Percentiles rank a stretch among this genome's conserved stretches.
phyloP scores from a whole-genome alignment of 2,329 filamentous ascomycete genomes.

The Aspergillus unguis region DNA sequence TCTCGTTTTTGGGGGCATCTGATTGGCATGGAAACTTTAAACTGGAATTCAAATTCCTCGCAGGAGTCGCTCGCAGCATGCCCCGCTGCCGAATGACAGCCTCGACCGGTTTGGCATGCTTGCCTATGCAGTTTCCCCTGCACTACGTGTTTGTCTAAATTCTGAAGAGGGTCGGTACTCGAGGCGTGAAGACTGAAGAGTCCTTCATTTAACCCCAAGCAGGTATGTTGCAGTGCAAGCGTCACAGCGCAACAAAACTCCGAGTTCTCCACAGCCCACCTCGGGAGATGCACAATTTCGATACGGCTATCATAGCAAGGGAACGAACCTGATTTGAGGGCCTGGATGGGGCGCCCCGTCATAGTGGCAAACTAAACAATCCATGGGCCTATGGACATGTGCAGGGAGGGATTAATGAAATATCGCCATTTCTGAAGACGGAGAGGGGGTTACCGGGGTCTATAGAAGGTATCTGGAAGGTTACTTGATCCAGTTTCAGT shows the following conservation, averaged over 20 bases:
- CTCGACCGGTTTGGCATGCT: background rate
- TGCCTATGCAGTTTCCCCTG: background rate
- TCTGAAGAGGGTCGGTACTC: too few species aligned
- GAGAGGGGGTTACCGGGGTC: too few species aligned
- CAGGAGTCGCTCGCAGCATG: background rate
- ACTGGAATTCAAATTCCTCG: constrained; percentile 1
- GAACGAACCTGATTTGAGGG: background rate
- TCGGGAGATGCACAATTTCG: constrained; percentile 1
- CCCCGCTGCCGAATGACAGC: background rate
- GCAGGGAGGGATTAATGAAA: too few species aligned
- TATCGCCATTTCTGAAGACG: too few species aligned
- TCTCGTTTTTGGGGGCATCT: background rate
- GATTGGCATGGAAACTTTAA: constrained; percentile 6
- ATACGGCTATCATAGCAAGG: background rate
- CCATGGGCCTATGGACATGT: background rate
- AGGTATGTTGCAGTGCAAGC: background rate
- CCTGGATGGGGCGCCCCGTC: constrained; percentile 2
- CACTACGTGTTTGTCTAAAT: background rate
- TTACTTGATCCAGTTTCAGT: constrained; percentile 19
- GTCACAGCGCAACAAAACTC: background rate
- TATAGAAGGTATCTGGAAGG: constrained; percentile 15
- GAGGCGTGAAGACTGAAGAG: background rate
- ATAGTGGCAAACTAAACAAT: constrained; percentile 1
- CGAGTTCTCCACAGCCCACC: background rate
- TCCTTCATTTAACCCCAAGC: background rate